Evolutionary conservation across 257 asterid genomes (phyloP).

Genomic region (Cordia subcordata): DNA sequence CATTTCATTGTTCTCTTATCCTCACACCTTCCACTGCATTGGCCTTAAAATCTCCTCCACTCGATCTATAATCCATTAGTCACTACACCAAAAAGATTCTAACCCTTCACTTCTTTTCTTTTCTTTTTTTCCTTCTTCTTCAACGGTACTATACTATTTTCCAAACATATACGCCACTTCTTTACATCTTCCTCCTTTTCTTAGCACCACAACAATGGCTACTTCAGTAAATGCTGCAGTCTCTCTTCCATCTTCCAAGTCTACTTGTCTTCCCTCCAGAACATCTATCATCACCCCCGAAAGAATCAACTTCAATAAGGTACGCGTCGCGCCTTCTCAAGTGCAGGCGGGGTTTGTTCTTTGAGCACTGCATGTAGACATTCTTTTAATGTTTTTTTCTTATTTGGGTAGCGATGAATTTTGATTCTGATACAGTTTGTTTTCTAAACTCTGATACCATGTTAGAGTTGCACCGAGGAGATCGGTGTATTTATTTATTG

Average conservation of each 20-base stretch:
- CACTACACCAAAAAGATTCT: too few species aligned
- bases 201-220: conserved; percentile 51
- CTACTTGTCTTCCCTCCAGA: conserved; percentile 55
- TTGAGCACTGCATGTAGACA: too few species aligned
- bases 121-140: conserved; percentile 4
- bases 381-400: too few species aligned
- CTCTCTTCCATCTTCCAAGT: conserved; percentile 72
- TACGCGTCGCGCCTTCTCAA: too few species aligned
- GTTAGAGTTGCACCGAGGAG: too few species aligned
- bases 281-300: conserved; percentile 54
- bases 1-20: conserved; percentile 28
- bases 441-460: conserved; percentile 2
- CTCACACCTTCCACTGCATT: conserved; percentile 31
- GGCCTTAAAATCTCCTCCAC: conserved; percentile 48
- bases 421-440: too few species aligned
- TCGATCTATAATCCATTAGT: conserved; percentile 15
- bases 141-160: neutral
- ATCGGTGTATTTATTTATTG: too few species aligned
- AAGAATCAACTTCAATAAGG: conserved; percentile 70
- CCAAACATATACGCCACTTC: too few species aligned
- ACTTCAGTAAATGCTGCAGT: conserved; percentile 94
- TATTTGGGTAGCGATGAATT: too few species aligned
- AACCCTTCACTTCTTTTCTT: conserved; percentile 15
- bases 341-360: too few species aligned
- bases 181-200: neutral